Conservation (phyloP, 73 alveolate species). For the Paramecium biaurelia region DNA sequence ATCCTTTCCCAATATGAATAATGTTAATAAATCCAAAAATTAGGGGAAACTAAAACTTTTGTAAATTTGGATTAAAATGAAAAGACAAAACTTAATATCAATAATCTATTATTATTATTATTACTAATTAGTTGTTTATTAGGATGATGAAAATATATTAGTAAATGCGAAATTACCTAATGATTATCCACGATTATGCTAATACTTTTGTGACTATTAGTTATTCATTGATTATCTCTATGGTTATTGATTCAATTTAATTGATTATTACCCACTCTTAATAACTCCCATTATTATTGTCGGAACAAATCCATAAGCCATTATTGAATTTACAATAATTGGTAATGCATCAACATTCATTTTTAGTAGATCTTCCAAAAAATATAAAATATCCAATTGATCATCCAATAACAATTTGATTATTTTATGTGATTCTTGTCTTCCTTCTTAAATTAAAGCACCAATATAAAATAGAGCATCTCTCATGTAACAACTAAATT, state of each 20-base stretch:
- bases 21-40: not conserved
- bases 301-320: constrained; percentile 17
- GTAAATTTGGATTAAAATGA: not conserved
- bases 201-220: not conserved
- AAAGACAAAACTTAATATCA: not conserved
- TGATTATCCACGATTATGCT: not conserved
- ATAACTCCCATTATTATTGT: not conserved
- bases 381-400: not conserved
- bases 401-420: not conserved
- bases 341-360: not conserved
- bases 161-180: not conserved
- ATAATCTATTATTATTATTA: not conserved
- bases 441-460: not conserved
- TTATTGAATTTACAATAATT: not conserved
- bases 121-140: not conserved
- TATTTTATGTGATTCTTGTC: not conserved
- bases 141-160: not conserved
- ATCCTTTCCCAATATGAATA: not conserved
- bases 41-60: not conserved
- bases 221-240: not conserved
- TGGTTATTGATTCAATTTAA: not conserved
- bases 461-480: not conserved
- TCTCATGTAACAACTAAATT: constrained; percentile 3
- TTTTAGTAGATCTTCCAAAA: not conserved
- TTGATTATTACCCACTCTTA: not conserved